Evolutionary conservation across 208 protist genomes (phyloP).

Genomic region (Trypanosoma cruzi): DNA sequence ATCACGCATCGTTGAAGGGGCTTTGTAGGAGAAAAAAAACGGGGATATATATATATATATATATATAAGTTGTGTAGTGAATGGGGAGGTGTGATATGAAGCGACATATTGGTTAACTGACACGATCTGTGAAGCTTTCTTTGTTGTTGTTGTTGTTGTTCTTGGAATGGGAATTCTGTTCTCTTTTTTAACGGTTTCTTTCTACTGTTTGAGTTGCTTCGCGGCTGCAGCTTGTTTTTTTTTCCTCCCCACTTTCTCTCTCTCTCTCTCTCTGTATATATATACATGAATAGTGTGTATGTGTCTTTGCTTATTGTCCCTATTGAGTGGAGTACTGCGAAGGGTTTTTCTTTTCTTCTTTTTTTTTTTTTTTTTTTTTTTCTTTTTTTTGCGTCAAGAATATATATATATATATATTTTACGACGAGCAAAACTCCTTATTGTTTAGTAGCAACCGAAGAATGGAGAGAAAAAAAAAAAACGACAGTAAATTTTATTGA

Average conservation of each 20-base stretch:
- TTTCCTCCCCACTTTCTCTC: too few species aligned
- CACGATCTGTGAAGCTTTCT: too few species aligned
- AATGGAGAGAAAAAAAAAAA: too few species aligned
- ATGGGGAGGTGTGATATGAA: background rate
- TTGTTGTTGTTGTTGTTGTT: background rate
- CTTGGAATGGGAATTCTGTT: background rate
- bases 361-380: too few species aligned
- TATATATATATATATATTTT: too few species aligned
- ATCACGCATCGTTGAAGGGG: constrained; percentile 33
- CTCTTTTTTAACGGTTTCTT: background rate
- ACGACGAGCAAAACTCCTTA: too few species aligned
- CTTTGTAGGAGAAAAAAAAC: background rate
- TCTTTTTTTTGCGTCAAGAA: too few species aligned
- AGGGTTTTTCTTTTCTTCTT: too few species aligned
- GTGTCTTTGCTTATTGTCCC: background rate
- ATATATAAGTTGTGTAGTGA: background rate
- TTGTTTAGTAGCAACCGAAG: too few species aligned
- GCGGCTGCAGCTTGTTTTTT: background rate
- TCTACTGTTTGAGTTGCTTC: background rate
- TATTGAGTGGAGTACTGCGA: background rate
- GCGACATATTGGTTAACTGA: background rate
- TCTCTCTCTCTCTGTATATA: background rate
- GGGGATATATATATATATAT: background rate
- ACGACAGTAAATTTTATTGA: too few species aligned
- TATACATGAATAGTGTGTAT: background rate